Evolutionary conservation across 176 grass and related monocot species (phyloP).

Genomic region (Alopecurus myosuroides): DNA sequence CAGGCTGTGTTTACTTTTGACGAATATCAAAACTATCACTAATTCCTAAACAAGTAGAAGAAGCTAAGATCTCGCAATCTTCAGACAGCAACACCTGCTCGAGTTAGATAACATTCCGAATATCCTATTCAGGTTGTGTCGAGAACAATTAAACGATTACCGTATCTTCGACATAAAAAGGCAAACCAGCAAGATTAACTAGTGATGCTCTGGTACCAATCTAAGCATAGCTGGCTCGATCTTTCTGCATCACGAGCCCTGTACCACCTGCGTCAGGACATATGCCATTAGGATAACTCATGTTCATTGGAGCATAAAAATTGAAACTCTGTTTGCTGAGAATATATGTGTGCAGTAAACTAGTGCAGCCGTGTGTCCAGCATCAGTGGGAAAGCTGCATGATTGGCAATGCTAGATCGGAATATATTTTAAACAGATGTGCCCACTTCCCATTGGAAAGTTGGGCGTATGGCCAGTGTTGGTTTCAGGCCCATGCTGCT

Average conservation of each 20-base stretch:
- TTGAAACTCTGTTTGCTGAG: constrained; percentile 6
- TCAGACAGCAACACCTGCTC: constrained; percentile 4
- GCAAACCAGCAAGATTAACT: background rate
- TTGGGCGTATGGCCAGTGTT: constrained; percentile 39
- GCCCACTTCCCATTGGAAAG: constrained; percentile 36
- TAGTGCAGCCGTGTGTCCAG: constrained; percentile 17
- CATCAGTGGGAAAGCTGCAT: constrained; percentile 37
- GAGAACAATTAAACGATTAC: constrained; percentile 23
- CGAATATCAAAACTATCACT: background rate
- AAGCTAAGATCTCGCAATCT: background rate
- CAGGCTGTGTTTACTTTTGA: background rate
- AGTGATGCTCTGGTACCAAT: constrained; percentile 15
- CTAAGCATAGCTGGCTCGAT: constrained; percentile 14
- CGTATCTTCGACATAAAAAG: constrained; percentile 1
- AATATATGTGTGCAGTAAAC: constrained; percentile 36
- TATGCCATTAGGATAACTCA: constrained; percentile 26
- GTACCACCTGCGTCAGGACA: constrained; percentile 31
- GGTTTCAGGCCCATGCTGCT: constrained; percentile 36
- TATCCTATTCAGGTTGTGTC: constrained; percentile 16
- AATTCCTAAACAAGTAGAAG: background rate
- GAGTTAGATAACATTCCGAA: constrained; percentile 8
- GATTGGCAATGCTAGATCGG: constrained; percentile 27
- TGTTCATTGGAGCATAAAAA: background rate
- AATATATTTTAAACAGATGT: constrained; percentile 37
- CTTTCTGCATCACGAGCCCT: constrained; percentile 27